Percentiles rank a stretch among this genome's conserved stretches.
Conservation (phyloP, 495 filamentous ascomycete species). For the Chaetomidium leptoderma region DNA sequence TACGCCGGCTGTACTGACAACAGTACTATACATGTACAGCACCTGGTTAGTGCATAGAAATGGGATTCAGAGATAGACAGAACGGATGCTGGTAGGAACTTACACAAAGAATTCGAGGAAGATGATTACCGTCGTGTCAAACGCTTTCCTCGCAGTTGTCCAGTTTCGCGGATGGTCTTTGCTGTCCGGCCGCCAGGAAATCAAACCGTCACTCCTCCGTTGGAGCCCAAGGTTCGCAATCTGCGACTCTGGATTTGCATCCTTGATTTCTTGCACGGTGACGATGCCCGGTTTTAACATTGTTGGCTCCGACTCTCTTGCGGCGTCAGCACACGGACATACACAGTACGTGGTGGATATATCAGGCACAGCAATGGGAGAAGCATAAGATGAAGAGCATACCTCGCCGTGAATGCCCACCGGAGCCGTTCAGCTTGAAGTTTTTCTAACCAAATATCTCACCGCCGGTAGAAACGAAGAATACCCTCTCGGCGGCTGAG, state of each 20-base stretch:
- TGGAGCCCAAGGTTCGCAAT: background rate
- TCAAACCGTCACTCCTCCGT: background rate
- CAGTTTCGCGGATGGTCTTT: slow-evolving; percentile 4
- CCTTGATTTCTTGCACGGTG: background rate
- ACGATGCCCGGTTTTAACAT: background rate
- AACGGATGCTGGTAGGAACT: no score
- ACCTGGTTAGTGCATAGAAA: no score
- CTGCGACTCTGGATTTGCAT: background rate
- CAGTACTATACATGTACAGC: background rate
- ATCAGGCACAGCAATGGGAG: no score
- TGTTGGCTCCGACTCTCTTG: background rate
- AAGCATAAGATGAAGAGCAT: no score
- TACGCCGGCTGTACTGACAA: slow-evolving; percentile 1
- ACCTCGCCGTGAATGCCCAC: no score
- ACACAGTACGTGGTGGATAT: no score
- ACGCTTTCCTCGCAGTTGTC: background rate
- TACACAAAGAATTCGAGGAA: slow-evolving; percentile 3
- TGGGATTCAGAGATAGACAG: no score
- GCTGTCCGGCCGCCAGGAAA: background rate
- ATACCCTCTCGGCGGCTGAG: no score
- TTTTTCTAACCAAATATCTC: background rate
- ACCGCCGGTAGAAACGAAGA: background rate
- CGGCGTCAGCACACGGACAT: no score
- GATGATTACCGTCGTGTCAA: slow-evolving; percentile 4
- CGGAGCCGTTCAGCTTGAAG: no score